Evolutionary conservation across 2,329 filamentous ascomycete genomes (phyloP).

Genomic region (Calonectria hawksworthii): DNA sequence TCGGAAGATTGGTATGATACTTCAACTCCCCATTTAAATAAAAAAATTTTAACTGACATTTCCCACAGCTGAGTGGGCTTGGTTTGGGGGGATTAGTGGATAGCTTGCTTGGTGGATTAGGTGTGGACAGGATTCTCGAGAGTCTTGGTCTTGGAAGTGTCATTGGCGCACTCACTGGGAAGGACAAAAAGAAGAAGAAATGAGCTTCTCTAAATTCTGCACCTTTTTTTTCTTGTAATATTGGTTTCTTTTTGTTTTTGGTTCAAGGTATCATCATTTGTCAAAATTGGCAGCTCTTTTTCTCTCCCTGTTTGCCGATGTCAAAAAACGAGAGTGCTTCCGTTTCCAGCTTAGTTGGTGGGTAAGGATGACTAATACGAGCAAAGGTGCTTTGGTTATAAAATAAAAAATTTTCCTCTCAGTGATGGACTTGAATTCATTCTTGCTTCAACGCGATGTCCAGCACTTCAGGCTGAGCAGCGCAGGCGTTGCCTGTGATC

Average conservation of each 20-base stretch:
- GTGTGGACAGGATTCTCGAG: conserved; percentile 81
- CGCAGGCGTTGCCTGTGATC: conserved; percentile 33
- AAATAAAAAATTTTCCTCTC: neutral
- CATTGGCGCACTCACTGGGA: conserved; percentile 59
- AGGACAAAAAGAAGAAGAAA: conserved; percentile 52
- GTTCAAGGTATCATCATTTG: neutral
- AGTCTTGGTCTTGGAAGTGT: conserved; percentile 75
- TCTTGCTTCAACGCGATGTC: conserved; percentile 36
- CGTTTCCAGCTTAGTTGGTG: neutral
- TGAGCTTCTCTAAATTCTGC: neutral
- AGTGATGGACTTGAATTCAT: neutral
- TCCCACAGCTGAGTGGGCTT: conserved; percentile 74
- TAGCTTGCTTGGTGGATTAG: conserved; percentile 81
- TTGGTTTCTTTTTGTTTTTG: neutral
- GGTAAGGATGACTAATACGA: too few relatives aligned
- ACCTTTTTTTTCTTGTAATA: neutral
- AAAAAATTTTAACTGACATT: conserved; percentile 37
- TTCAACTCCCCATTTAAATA: neutral
- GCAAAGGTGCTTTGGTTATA: too few relatives aligned
- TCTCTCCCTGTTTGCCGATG: neutral
- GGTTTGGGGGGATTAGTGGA: conserved; percentile 87
- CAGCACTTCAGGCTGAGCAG: conserved; percentile 36
- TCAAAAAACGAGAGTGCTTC: neutral
- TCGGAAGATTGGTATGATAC: conserved; percentile 75
- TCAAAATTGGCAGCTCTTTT: neutral